Base-by-base conservation (phyloP, 345 rosid genomes). In the Laguncularia racemosa region DNA sequence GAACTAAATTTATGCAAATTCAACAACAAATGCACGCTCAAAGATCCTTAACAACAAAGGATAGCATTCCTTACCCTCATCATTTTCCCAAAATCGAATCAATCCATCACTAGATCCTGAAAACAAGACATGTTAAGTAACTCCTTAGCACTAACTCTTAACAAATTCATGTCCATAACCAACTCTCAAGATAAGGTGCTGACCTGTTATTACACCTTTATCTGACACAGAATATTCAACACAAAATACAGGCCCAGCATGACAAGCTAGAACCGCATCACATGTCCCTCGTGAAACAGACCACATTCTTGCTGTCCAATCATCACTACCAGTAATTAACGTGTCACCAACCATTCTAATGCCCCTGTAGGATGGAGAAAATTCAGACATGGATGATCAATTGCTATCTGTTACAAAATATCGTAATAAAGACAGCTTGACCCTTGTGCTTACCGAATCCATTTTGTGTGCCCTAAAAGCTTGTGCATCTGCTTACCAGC, bases 231-330 rank as follows among this genome's bases (percentile, higher is more conserved):
- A 87, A 73, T 88, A 90, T 57, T 95, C 99, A 9, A 95, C 99
- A 60, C 84, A 72, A 52, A 75, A 70, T 61, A 90, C 76, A 6
- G 99, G 95, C 53, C 99, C 96, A 58, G 95, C 97, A 72, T 95
- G 99, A 72, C 97, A 90, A 50, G 99, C 97, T 47, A 95, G 81
- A 63, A 95, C 95, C 43, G 91, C 86, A 58, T 90, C 92, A 58
- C 97, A 87, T 43, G 87, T 73, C 66, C 99, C 99, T 68, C 80
- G 80, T 56, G 96, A 81, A 68, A 93, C 83, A 56, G 99, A 85
- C 99, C 99, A 95, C 55, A 95, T 77, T 78, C 99, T 81, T 53
- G 99, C 99, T 1, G 99, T 95, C 99, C 99, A 95, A 67, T 95
- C 99, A 77, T 95, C 99, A 70, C 99, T 85, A 53, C 97, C 99